Evolutionary conservation across 2,329 filamentous ascomycete genomes (phyloP).

Genomic region (Akanthomyces dipterigenus): DNA sequence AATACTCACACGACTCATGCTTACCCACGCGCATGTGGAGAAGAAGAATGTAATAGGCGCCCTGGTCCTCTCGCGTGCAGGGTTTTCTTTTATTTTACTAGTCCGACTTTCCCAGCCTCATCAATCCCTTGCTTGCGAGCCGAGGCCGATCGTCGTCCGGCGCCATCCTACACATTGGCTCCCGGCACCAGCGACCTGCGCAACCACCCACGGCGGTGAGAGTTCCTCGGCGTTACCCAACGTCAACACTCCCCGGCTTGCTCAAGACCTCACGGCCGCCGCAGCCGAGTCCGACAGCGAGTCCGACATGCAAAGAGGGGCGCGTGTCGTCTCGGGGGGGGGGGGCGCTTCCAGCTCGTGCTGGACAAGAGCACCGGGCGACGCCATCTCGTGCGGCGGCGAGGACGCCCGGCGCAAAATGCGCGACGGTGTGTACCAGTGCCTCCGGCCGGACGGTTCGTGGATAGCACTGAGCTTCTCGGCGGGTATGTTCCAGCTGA

Average conservation of each 20-base stretch:
- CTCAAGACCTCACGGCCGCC: constrained; percentile 7
- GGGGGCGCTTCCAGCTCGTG: constrained; percentile 31
- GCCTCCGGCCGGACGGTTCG: constrained; percentile 29
- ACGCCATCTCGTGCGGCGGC: constrained; percentile 42
- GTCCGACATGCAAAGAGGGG: no score
- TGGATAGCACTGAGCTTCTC: constrained; percentile 47
- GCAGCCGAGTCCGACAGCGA: not conserved
- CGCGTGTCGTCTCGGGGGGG: no score
- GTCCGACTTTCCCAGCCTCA: constrained; percentile 31
- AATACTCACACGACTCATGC: not conserved
- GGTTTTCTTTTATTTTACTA: constrained; percentile 22
- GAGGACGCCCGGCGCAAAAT: constrained; percentile 31
- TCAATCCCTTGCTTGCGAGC: constrained; percentile 30
- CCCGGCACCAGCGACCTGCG: constrained; percentile 45
- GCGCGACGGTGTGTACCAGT: constrained; percentile 28
- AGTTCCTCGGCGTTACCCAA: constrained; percentile 40
- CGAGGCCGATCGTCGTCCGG: constrained; percentile 20
- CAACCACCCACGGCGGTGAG: constrained; percentile 35
- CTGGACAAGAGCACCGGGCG: constrained; percentile 45
- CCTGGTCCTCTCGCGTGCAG: not conserved
- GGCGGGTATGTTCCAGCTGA: constrained; percentile 30
- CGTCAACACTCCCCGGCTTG: constrained; percentile 39
- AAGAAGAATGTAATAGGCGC: constrained; percentile 4
- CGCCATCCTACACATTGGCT: constrained; percentile 39
- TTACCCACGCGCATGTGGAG: constrained; percentile 7